Base-by-base conservation (phyloP, 2,329 filamentous ascomycete species). In the Venturia pyrina region DNA sequence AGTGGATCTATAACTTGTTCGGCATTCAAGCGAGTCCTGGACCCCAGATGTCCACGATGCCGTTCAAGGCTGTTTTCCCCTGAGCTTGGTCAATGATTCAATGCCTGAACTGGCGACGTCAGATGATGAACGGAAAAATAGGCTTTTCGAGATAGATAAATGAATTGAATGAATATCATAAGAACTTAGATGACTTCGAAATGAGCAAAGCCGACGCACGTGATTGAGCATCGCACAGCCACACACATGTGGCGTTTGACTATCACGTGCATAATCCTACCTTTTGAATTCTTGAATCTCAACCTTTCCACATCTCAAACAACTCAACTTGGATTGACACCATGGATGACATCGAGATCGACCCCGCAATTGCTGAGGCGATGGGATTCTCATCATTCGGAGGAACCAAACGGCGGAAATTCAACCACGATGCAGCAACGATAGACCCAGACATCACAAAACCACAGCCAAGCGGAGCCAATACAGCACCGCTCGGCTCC, bases 321-420 rank as follows among this genome's bases (percentile, higher is more conserved):
- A 34, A 48, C 41, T 41, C 62, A 34, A 15, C 48, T 28, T 24
- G 1, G 1, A 53, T 6, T 21, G 21, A 6, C 19, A 64, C 11
- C 50, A 56, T 50, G 43, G 70, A 73, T n/a, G 71, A 71, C 32
- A 73, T 77, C 68, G 78, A 79, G n/a, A 71, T 78, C 24, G 80
- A 83, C 62, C 77, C 78, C 53, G 83, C 83, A 64, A 86, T 90
- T 74, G 86, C 87, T 28, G 83, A 84, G 53, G 82, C 84, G 60
- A 88, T 92, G 86, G 89, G 89, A 68, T 92, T 92, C 75, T 83
- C 86, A 10, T 82, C 84, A 66, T 93, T 93, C 72, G 89, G 89
- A 77, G 63, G 40, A 57, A 53, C 34, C 13, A 50, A 66, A 40
- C 40, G 63, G 59, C 56, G 57, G 21, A 66, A 66, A 66, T 57